Evolutionary conservation across 1,284 basidiomycete genomes (phyloP), one percentile per base, ranked within the genome.

Genomic region (Microbotryum silenes-acaulis): DNA sequence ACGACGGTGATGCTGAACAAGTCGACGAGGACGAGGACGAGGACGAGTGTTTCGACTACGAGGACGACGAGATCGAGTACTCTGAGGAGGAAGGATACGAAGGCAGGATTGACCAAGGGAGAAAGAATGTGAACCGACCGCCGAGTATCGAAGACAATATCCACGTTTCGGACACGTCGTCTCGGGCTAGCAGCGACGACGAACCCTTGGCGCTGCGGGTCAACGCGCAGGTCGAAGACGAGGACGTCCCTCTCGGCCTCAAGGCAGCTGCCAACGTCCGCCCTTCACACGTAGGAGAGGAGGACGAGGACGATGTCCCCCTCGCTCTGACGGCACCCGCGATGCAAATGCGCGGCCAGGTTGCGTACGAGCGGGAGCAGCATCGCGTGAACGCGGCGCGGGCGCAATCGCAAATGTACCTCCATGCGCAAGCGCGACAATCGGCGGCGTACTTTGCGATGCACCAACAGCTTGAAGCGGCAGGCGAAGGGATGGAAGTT

Each of bases 221-320:
- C 3, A 7, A 60, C 45, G 66, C 60, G 48, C 63, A 65, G 21
- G 60, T 62, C 12, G 63, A 46, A 25, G 29, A 59, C 51, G 10
- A 67, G 49, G 63, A 67, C 49, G 33, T 45, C 4, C 66, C 66
- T 0, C 61, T 67, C n/a, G 65, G 65, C 2, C 60, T 62, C 27
- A 57, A 51, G 21, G 48, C 56, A 14, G 57, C 45, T 7, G 16
- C 57, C 14, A 25, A 31, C 6, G 29, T 21, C 51, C 51, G 16
- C 54, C 10, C 20, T 47, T 10, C 16, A 44, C 44, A 42, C 18
- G 31, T 31, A 8, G 37, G 37, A 16, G 48, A 51, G 21, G 47
- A 44, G n/a, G 59, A 56, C 37, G 59, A 60, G 25, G 58, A 60
- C 51, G 57, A 58, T 33, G n/a, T 52, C 20, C 56, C 56, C 6